A percentile compares a stretch with the other conserved stretches of the same genome.
phyloP scores from a whole-genome alignment of 139 green algal genomes.

The Dunaliella primolecta region DNA sequence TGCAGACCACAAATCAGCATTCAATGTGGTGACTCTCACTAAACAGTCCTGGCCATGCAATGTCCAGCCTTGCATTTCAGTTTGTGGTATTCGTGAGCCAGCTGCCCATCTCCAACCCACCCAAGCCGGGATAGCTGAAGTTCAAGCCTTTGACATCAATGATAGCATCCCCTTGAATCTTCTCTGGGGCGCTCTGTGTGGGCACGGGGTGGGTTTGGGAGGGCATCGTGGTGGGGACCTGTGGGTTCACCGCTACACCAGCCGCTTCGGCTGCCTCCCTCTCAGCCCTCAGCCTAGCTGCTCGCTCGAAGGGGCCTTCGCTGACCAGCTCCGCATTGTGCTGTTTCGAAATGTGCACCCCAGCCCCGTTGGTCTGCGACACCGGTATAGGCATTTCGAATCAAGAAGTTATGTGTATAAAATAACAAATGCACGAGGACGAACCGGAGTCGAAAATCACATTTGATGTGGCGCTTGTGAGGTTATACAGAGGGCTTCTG shows the following conservation, averaged over 20 bases:
- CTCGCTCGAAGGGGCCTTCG: conserved; percentile 43
- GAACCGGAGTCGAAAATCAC: not conserved
- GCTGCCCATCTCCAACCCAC: no score
- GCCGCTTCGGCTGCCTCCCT: conserved; percentile 11
- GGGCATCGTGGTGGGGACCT: conserved; percentile 2
- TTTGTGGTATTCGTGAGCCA: no score
- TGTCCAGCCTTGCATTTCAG: no score
- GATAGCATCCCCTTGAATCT: not conserved
- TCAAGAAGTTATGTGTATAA: not conserved
- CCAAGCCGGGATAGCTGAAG: conserved; percentile 78
- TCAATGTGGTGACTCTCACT: no score
- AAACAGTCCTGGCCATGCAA: no score
- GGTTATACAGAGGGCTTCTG: not conserved
- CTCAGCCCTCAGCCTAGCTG: conserved; percentile 5
- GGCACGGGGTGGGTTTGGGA: not conserved
- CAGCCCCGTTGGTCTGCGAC: conserved; percentile 35
- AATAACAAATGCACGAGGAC: not conserved
- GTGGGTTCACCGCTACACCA: no score
- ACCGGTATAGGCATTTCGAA: conserved; percentile 57
- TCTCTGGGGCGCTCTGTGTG: conserved; percentile 1
- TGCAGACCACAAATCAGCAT: conserved; percentile 31
- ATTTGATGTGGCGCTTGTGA: not conserved
- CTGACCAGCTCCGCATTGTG: conserved; percentile 27
- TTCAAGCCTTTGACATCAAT: conserved; percentile 44
- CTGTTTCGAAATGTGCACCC: conserved; percentile 29